These are phyloP conservation scores for Cladosporium halotolerans DNA, from an alignment of 2,329 filamentous ascomycete genomes.

Conservation along the genomic window DNA sequence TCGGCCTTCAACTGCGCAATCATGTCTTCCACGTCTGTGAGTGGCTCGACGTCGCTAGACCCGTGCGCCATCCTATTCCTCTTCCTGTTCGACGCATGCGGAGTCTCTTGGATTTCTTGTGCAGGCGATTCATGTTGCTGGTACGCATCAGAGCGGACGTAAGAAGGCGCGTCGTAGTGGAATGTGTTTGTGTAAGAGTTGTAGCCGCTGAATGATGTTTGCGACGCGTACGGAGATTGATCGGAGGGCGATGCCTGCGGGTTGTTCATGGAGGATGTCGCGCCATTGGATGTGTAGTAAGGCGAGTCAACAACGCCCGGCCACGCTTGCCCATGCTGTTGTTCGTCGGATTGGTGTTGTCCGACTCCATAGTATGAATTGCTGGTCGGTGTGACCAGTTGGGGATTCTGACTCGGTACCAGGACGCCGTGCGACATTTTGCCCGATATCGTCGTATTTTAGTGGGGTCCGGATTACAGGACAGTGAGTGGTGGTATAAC, in stretches of 20 bases:
- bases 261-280: neutral
- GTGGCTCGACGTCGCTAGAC: neutral
- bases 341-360: neutral
- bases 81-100: too few species aligned
- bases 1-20: neutral
- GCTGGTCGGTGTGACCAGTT: too few species aligned
- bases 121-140: too few species aligned
- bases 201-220: neutral
- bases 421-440: too few species aligned
- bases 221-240: neutral
- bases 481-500: too few species aligned
- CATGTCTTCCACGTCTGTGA: neutral
- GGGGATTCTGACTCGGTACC: too few species aligned
- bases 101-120: too few species aligned
- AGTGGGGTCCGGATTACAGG: too few species aligned
- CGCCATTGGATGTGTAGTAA: neutral
- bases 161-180: neutral
- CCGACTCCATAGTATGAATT: neutral
- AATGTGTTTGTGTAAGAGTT: neutral
- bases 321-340: neutral
- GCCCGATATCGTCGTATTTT: too few species aligned
- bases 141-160: too few species aligned
- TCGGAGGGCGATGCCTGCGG: neutral
- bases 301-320: neutral
- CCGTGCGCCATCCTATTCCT: too few species aligned